Base-by-base conservation (phyloP, 2,329 filamentous ascomycete genomes). In the Stagonosporopsis vannaccii region DNA sequence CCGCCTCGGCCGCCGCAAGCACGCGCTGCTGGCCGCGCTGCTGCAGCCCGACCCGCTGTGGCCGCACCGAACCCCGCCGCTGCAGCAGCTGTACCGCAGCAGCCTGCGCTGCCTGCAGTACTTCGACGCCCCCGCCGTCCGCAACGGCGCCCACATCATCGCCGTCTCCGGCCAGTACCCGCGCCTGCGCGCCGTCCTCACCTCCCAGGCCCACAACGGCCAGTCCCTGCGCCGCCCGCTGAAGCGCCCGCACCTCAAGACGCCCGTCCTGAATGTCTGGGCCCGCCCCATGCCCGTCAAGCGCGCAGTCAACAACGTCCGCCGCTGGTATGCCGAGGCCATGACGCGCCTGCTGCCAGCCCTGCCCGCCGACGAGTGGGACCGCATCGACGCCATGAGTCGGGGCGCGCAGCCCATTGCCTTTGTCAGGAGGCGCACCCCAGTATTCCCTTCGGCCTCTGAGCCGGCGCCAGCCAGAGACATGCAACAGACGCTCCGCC, bases 1-100 rank as follows among this genome's bases (percentile, higher is more conserved):
- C 13, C 81, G 86, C 47, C 77, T 75, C 28, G 86, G 86, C 8
- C 79, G 74, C 60, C 77, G 83, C 28, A 79, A 83, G 62, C 76
- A 81, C 55, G 72, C 81, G 9, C 68, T 88, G 42, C 56, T 73
- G 1, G 50, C 58, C 1, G 28, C 61, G 2, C 49, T 75, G 19
- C 58, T 74, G 15, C 57, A 54, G 52, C 71, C 72, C 6, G 66
- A 72, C 40, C 53, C 58, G 4, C 39, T 55, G 12, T 35, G 45
- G 15, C 30, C 51, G 8, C 19, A 26, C 6, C 54, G 17, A 2
- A 54, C 56, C 1, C 39, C 68, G 2, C 71, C 73, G 6, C 67
- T 75, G 26, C 76, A 78, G 51, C 51, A 64, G 41, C 69, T 78
- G 30, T 77, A 78, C 43, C 63, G 70, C 62, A 74, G 71, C 66